These are phyloP conservation scores for Euclidium syriacum DNA, from an alignment of 345 rosid genomes.

Conservation along the genomic window DNA sequence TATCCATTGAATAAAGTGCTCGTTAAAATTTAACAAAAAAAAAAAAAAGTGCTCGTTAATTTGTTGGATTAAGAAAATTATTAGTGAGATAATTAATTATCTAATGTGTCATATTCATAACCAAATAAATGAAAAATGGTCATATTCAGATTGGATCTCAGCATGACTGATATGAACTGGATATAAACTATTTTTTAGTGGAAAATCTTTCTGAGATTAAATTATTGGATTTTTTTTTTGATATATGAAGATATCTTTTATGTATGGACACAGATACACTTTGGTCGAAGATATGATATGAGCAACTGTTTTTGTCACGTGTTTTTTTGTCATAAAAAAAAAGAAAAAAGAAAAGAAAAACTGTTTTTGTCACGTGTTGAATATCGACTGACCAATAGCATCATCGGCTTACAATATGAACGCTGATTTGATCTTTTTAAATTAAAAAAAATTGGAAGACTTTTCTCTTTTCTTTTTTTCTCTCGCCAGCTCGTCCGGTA, in stretches of 20 bases:
- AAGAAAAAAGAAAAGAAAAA: too few species aligned
- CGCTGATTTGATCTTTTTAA: background rate
- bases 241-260: conserved; percentile 7
- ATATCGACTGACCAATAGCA: background rate
- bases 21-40: too few species aligned
- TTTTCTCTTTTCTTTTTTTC: background rate
- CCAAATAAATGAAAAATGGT: too few species aligned
- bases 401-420: background rate
- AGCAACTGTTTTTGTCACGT: conserved; percentile 12
- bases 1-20: background rate
- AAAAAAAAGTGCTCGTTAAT: background rate
- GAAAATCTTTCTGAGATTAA: conserved; percentile 7
- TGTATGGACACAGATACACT: conserved; percentile 6
- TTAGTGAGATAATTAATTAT: background rate
- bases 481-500: too few species aligned
- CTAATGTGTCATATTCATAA: background rate
- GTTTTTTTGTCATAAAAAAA: too few species aligned
- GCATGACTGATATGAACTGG: conserved; percentile 10
- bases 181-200: background rate
- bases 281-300: conserved; percentile 17
- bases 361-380: conserved; percentile 17
- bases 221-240: background rate
- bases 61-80: background rate
- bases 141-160: conserved; percentile 15
- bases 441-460: background rate